phyloP scores from a whole-genome alignment of 176 grass and related monocot genomes.

The Pharus latifolius region DNA sequence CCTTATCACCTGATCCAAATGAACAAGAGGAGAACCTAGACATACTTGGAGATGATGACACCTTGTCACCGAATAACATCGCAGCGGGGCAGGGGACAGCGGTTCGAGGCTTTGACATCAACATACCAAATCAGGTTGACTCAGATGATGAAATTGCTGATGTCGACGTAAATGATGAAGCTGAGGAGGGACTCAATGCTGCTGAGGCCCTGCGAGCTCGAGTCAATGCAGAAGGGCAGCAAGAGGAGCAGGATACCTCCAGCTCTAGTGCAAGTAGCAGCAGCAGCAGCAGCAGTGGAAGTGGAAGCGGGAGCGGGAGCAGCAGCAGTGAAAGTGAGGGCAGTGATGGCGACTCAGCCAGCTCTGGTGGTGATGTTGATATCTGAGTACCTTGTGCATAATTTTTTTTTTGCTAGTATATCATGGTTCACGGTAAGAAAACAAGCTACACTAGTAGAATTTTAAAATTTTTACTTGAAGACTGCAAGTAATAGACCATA shows the following conservation, averaged over 20 bases:
- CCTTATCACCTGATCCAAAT: constrained; percentile 39
- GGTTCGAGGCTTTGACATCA: constrained; percentile 51
- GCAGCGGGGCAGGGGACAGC: constrained; percentile 4
- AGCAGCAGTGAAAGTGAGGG: constrained; percentile 57
- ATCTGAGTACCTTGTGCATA: constrained; percentile 24
- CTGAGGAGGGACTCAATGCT: constrained; percentile 65
- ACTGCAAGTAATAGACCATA: no score
- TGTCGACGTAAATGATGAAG: constrained; percentile 72
- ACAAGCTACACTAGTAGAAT: no score
- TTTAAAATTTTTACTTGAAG: no score
- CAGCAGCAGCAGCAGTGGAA: constrained; percentile 41
- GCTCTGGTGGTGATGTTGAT: constrained; percentile 49
- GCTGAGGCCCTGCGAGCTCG: constrained; percentile 65
- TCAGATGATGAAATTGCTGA: constrained; percentile 80
- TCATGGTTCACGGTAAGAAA: constrained; percentile 1
- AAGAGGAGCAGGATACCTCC: constrained; percentile 36
- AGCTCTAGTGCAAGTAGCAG: constrained; percentile 50
- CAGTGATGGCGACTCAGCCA: constrained; percentile 56
- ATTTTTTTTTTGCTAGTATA: background rate
- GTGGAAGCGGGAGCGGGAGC: constrained; percentile 46
- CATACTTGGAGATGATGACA: constrained; percentile 76
- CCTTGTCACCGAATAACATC: constrained; percentile 34
- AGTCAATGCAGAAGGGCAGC: constrained; percentile 41
- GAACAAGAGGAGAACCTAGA: constrained; percentile 66
- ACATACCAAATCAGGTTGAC: constrained; percentile 49